Base-by-base conservation (phyloP, 352 stramenopile species). In the Globisporangium alternatum region DNA sequence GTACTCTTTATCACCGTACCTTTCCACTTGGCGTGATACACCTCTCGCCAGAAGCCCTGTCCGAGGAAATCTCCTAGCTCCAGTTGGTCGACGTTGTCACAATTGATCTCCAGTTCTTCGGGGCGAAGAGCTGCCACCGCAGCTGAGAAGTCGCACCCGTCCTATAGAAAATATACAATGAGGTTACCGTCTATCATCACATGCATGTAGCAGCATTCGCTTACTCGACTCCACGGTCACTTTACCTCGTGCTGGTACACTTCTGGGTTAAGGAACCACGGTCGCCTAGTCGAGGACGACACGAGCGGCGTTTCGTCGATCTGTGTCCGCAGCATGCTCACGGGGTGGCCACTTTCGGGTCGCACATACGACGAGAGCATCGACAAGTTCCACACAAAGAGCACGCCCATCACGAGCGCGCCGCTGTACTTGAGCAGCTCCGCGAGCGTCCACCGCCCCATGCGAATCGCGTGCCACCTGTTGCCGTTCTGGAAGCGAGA, bases 21-120 rank as follows among this genome's bases (percentile, higher is more conserved):
- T 67, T 92, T 85, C 83, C 83, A 92, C 5, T 75, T 77, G 8
- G 83, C 75, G 33, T 80, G 85, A 71, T 75, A 90, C 37, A 92
- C 83, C 56, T 90, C 56, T 56, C 83, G 68, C 83, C 83, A 92
- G 62, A 84, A 92, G 3, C 83, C 83, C 64, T 88, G 71, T 30
- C 83, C 83, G 2, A 92, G 60, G 31, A 75, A 86, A 21, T 90
- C 81, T 10, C 69, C 80, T 0, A 70, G 55, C 9, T 78, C 57
- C 33, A 92, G 53, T 48, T 88, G 47, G 17, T 80, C 62, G 17
- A 92, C 85, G 64, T 92, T 92, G 31, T 33, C 73, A 52, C 83
- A 92, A 44, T 90, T 88, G 51, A 92, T 80, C 59, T 87, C 75
- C 21, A 92, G 58, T 35, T 88, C 55, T 10, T 78, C 68, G 0